phyloP scores from a whole-genome alignment of 2,329 filamentous ascomycete species.

The Biscogniauxia marginata region DNA sequence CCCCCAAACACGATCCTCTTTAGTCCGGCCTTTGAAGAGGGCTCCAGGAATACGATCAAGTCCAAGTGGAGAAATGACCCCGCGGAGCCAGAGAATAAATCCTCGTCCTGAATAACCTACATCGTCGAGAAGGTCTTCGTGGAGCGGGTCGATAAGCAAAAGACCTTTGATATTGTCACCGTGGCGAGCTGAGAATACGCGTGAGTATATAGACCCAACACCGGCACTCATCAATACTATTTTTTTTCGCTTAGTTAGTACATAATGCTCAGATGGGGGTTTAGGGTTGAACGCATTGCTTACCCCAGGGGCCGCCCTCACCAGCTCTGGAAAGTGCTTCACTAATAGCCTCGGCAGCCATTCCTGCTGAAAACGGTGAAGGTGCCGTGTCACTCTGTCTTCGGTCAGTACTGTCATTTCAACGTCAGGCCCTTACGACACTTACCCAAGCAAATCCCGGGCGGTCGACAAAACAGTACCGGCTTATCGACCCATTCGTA shows the following conservation, averaged over 20 bases:
- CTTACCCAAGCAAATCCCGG: slow-evolving; percentile 77
- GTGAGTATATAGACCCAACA: slow-evolving; percentile 82
- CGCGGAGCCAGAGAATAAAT: slow-evolving; percentile 83
- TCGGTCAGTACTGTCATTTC: slow-evolving; percentile 33
- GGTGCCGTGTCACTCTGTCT: slow-evolving; percentile 78
- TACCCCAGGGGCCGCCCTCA: slow-evolving; percentile 77
- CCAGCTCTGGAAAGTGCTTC: slow-evolving; percentile 79
- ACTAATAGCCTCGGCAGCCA: slow-evolving; percentile 84
- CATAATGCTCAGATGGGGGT: not conserved
- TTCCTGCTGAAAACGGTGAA: slow-evolving; percentile 88
- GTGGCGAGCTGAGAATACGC: slow-evolving; percentile 87
- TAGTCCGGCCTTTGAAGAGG: slow-evolving; percentile 75
- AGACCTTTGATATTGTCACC: slow-evolving; percentile 72
- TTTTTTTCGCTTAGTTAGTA: slow-evolving; percentile 1
- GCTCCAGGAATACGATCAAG: slow-evolving; percentile 78
- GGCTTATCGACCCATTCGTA: slow-evolving; percentile 75
- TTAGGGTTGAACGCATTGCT: slow-evolving; percentile 2
- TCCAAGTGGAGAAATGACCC: slow-evolving; percentile 83
- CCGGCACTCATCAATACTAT: slow-evolving; percentile 77
- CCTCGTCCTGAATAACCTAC: slow-evolving; percentile 68
- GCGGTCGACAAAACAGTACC: slow-evolving; percentile 95
- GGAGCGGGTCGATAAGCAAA: slow-evolving; percentile 82
- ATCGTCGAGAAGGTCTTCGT: slow-evolving; percentile 77
- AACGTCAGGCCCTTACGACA: not conserved
- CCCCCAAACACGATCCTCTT: slow-evolving; percentile 83